These are phyloP conservation scores for Schrenkiella parvula DNA, from an alignment of 345 rosid genomes.

Conservation along the genomic window DNA sequence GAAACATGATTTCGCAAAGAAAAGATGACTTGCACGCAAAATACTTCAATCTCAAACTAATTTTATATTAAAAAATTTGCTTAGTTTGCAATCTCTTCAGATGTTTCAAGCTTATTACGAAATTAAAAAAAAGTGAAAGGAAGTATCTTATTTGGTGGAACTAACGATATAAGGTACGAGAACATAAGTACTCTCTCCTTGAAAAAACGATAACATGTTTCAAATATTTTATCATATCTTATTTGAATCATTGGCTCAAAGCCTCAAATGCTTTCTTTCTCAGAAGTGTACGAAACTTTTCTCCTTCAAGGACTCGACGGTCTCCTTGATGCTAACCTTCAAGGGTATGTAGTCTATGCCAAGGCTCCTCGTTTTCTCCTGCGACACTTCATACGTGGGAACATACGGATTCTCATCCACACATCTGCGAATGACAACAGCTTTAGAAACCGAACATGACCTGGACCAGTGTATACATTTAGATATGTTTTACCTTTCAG, in stretches of 20 bases:
- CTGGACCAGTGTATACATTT: not conserved
- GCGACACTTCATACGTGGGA: slow-evolving; percentile 50
- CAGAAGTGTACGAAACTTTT: slow-evolving; percentile 29
- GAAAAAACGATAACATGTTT: not conserved
- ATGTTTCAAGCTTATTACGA: no score
- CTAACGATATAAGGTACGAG: not conserved
- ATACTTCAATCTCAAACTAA: no score
- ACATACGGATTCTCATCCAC: slow-evolving; percentile 70
- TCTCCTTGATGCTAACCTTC: slow-evolving; percentile 54
- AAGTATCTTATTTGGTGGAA: slow-evolving; percentile 1
- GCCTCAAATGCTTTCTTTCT: no score
- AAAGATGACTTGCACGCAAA: not conserved
- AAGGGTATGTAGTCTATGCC: slow-evolving; percentile 54
- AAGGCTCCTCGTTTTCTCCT: slow-evolving; percentile 42
- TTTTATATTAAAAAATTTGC: no score
- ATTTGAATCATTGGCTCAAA: not conserved
- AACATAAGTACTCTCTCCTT: not conserved
- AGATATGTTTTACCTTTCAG: slow-evolving; percentile 54
- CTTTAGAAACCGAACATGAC: not conserved
- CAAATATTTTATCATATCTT: not conserved
- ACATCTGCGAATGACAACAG: slow-evolving; percentile 45
- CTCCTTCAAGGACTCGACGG: slow-evolving; percentile 56
- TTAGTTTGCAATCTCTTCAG: no score
- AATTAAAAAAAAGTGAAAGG: not conserved
- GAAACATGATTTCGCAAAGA: not conserved